Evolutionary conservation across 208 protist genomes (phyloP).

Genomic region (Phytomonas sp.): DNA sequence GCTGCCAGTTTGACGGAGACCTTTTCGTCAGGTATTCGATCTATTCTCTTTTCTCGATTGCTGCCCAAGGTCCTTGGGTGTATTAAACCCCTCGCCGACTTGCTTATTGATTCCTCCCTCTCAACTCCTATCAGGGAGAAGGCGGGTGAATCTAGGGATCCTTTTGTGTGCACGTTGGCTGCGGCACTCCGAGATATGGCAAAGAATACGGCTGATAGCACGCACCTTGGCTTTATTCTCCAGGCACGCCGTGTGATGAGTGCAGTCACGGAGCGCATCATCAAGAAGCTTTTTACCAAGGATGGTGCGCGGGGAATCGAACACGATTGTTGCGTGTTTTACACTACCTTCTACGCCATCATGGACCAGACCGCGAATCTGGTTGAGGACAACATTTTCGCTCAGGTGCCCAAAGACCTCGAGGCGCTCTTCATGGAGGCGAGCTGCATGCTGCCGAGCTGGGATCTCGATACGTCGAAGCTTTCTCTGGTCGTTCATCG

Average conservation of each 20-base stretch:
- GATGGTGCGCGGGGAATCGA: constrained; percentile 28
- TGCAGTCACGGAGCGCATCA: constrained; percentile 28
- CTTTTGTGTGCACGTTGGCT: constrained; percentile 28
- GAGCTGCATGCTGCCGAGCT: constrained; percentile 49
- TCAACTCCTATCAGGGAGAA: background rate
- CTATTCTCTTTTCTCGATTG: background rate
- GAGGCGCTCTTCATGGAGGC: constrained; percentile 37
- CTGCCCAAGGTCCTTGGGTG: background rate
- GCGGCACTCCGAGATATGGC: constrained; percentile 46
- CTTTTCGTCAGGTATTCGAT: background rate
- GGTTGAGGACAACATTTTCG: constrained; percentile 61
- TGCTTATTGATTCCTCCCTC: background rate
- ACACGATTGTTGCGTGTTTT: constrained; percentile 19
- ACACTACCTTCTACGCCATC: constrained; percentile 50
- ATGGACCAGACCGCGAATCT: constrained; percentile 67
- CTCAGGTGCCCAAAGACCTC: constrained; percentile 18
- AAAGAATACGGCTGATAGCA: background rate
- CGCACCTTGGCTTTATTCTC: constrained; percentile 21
- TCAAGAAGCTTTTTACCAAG: constrained; percentile 34
- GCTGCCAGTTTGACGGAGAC: background rate
- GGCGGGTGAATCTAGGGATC: background rate
- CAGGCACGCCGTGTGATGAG: constrained; percentile 43
- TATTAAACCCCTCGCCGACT: background rate
- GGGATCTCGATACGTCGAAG: constrained; percentile 41
- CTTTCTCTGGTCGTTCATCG: constrained; percentile 67